Evolutionary conservation across 129 eudicot genomes (phyloP).

Genomic region (Centella asiatica): DNA sequence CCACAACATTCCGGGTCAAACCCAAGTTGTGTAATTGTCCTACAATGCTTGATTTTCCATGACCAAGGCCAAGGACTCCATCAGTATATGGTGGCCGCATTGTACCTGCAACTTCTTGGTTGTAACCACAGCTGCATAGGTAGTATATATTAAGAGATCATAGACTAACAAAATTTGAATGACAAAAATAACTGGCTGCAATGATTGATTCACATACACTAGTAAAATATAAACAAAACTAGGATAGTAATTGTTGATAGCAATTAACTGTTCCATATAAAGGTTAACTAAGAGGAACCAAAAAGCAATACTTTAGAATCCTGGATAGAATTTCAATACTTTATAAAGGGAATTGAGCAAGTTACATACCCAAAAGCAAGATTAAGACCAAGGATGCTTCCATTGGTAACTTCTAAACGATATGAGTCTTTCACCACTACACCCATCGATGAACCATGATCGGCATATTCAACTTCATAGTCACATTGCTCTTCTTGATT

Average conservation of each 20-base stretch:
- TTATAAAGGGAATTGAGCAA: neutral
- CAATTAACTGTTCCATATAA: neutral
- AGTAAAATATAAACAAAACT: too few species aligned
- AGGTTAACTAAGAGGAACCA: neutral
- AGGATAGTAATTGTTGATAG: too few species aligned
- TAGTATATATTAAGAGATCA: slow-evolving; percentile 1
- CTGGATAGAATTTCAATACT: neutral
- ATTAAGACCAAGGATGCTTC: slow-evolving; percentile 37
- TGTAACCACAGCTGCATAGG: slow-evolving; percentile 78
- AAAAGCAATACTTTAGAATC: neutral
- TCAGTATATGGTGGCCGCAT: slow-evolving; percentile 64
- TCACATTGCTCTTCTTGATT: slow-evolving; percentile 75
- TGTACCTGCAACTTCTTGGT: slow-evolving; percentile 65
- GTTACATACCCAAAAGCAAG: slow-evolving; percentile 73
- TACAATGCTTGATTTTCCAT: slow-evolving; percentile 72
- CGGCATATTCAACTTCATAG: slow-evolving; percentile 75
- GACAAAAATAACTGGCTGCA: neutral
- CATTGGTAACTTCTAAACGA: slow-evolving; percentile 54
- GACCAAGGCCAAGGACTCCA: slow-evolving; percentile 91
- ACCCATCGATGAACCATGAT: slow-evolving; percentile 79
- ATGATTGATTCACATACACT: too few species aligned
- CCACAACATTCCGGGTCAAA: slow-evolving; percentile 60
- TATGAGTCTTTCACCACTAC: slow-evolving; percentile 64
- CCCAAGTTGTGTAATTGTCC: slow-evolving; percentile 56
- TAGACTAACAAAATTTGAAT: neutral